Evolutionary conservation across 352 stramenopile genomes (phyloP), one percentile per base, ranked within the genome.

Genomic region (Globisporangium viniferum): DNA sequence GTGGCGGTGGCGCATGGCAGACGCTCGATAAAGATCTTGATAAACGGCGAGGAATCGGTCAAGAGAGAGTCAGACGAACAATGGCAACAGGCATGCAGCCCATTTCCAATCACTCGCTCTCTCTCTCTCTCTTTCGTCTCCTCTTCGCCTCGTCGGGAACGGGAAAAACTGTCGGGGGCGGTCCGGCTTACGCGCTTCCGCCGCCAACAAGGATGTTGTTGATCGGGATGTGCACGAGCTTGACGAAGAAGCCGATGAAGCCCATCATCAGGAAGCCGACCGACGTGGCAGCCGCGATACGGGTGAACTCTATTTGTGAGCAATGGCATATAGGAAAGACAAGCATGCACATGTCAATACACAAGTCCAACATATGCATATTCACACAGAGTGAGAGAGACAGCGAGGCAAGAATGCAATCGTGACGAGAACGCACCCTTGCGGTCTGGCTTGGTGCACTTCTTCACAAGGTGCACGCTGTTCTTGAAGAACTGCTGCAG

Each of bases 241-340:
- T 99, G 70, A 99, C 97, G 81, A 99, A 99, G 90, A 99, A 99
- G 67, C 98, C 97, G 78, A 99, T 98, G 80, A 99, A 99, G 74
- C 98, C 97, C 97, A 99, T 99, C 75, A 99, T 97, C 64, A 99
- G 80, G 82, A 99, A 99, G 65, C 98, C 97, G 76, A 99, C 82
- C 51, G 92, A 94, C 65, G 97, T 99, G 56, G 97, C 95, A 67
- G 86, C 90, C 51, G 97, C 95, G 76, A 99, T 98, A 59, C 86
- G 82, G 59, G 93, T 92, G 78, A 99, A 99, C 79, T 99, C 97
- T 97, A 75, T 29, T 27, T 67, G 22, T 3, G 27, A 60, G 18
- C 14, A 61, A 20, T 12, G 57, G 9, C 24, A 73, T 6, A 73
- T 6, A 73, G 41, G 24, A 56, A 72, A 49, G 15, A 29, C 49